Conservation (phyloP, 805 yeast species). For the Metschnikowia koreensis region DNA sequence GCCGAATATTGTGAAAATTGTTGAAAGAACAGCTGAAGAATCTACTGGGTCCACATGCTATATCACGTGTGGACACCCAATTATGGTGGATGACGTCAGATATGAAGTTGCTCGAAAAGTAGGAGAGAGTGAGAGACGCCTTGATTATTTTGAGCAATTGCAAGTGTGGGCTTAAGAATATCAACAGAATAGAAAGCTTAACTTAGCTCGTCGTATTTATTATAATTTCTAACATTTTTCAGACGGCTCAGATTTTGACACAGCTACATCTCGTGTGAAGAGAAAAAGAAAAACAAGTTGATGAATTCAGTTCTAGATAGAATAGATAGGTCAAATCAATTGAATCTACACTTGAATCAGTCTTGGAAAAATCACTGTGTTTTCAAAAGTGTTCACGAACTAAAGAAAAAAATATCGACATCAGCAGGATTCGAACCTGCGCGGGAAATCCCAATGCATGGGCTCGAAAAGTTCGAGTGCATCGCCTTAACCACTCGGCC, state of each 20-base stretch:
- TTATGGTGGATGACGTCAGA: constrained; percentile 33
- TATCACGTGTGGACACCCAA: constrained; percentile 34
- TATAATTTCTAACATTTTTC: too few species aligned
- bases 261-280: too few species aligned
- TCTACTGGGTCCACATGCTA: constrained; percentile 20
- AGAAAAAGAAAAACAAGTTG: too few species aligned
- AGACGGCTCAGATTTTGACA: too few species aligned
- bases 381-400: too few species aligned
- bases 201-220: too few species aligned
- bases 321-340: too few species aligned
- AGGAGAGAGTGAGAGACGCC: constrained; percentile 3
- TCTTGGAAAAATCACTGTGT: too few species aligned
- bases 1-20: constrained; percentile 14
- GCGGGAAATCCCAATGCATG: constrained; percentile 44
- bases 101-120: constrained; percentile 17
- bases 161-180: constrained; percentile 23
- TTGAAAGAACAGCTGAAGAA: neutral
- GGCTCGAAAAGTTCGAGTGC: constrained; percentile 34
- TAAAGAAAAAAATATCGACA: constrained; percentile 33
- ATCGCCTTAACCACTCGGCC: constrained; percentile 46
- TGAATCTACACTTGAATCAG: too few species aligned
- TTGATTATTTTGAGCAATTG: constrained; percentile 21
- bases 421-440: constrained; percentile 48
- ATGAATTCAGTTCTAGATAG: too few species aligned
- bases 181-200: too few species aligned